These are phyloP conservation scores for Sarcomyxa edulis DNA, from an alignment of 768 basidiomycete genomes.

Conservation along the genomic window DNA sequence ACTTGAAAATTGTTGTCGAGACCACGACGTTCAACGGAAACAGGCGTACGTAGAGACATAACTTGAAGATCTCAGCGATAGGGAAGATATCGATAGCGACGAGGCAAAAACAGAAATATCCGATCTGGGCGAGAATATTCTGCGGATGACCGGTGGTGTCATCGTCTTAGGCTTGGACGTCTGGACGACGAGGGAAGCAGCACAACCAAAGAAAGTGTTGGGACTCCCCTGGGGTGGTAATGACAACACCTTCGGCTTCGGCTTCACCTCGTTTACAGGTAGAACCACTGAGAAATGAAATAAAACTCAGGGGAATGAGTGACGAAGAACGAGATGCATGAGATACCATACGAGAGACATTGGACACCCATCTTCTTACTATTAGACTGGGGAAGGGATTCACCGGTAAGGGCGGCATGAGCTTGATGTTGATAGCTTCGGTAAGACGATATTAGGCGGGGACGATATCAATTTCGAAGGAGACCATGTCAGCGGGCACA, in stretches of 20 bases:
- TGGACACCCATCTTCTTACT: constrained; percentile 94
- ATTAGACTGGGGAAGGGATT: constrained; percentile 89
- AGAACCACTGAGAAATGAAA: constrained; percentile 59
- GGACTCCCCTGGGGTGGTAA: constrained; percentile 95
- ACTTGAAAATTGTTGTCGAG: constrained; percentile 96
- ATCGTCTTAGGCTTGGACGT: no score
- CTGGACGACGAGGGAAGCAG: constrained; percentile 94
- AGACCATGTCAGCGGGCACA: constrained; percentile 92
- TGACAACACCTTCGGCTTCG: constrained; percentile 97
- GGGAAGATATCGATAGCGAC: constrained; percentile 96
- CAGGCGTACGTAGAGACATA: constrained; percentile 91
- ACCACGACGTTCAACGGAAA: constrained; percentile 89
- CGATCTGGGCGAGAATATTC: constrained; percentile 97
- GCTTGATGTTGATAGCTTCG: constrained; percentile 96
- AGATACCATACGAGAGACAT: constrained; percentile 97
- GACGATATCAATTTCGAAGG: constrained; percentile 99
- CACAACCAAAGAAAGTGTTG: constrained; percentile 99
- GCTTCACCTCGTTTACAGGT: constrained; percentile 99
- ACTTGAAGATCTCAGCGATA: constrained; percentile 87
- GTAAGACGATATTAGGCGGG: constrained; percentile 97
- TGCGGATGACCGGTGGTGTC: constrained; percentile 98
- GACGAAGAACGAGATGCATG: constrained; percentile 3
- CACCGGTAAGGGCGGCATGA: constrained; percentile 96
- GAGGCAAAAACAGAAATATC: constrained; percentile 95
- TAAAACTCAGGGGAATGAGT: constrained; percentile 5